Evolutionary conservation across 345 rosid species (phyloP).

Genomic region (Ceriops zippeliana): DNA sequence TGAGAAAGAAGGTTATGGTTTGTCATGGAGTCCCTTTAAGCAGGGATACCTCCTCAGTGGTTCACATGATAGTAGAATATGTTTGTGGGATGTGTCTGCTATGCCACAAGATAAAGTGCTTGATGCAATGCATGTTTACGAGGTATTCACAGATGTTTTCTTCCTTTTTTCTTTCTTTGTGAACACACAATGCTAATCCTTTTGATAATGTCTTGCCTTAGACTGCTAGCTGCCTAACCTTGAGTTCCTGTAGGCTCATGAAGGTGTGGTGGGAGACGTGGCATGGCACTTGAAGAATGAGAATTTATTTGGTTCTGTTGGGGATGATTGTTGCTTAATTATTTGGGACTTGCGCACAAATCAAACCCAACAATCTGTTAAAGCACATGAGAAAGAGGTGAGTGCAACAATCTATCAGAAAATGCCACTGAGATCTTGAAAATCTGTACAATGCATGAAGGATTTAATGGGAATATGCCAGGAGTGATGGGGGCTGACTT

Average conservation of each 20-base stretch:
- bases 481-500: too few relatives aligned
- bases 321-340: constrained; percentile 79
- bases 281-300: constrained; percentile 90
- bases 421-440: too few relatives aligned
- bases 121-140: constrained; percentile 57
- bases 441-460: too few relatives aligned
- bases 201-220: constrained; percentile 9
- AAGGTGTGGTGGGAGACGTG: constrained; percentile 72
- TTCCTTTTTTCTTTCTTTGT: background rate
- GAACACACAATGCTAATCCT: background rate
- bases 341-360: constrained; percentile 87
- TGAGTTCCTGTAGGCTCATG: constrained; percentile 56
- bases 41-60: constrained; percentile 87
- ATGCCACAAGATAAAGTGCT: constrained; percentile 51
- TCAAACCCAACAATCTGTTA: constrained; percentile 55
- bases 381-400: constrained; percentile 89
- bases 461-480: too few relatives aligned
- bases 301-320: constrained; percentile 75
- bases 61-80: constrained; percentile 76
- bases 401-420: constrained; percentile 2
- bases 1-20: constrained; percentile 86
- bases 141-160: constrained; percentile 41
- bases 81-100: constrained; percentile 85
- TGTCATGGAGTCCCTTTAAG: constrained; percentile 87
- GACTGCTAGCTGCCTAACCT: constrained; percentile 13